A percentile compares a stretch with the other conserved stretches of the same genome.
These are phyloP conservation scores for Phoma sp. DNA, from an alignment of 2,329 filamentous ascomycete species.

Conservation along the genomic window DNA sequence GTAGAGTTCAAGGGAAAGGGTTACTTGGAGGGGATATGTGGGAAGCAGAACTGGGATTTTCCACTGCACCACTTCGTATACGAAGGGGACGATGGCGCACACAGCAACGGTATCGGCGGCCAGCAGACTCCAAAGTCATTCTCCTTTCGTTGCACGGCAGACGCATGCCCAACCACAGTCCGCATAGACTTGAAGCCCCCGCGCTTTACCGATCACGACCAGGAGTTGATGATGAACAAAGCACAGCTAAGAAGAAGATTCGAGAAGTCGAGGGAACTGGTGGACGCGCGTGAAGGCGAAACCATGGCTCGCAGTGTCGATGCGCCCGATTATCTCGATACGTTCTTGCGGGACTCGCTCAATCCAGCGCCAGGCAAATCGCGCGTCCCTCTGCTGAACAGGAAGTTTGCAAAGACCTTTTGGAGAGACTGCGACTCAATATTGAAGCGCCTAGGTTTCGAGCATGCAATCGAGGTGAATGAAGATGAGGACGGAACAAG, in stretches of 20 bases:
- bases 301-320: constrained; percentile 59
- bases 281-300: constrained; percentile 62
- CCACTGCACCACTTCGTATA: constrained; percentile 67
- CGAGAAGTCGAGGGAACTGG: constrained; percentile 57
- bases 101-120: constrained; percentile 21
- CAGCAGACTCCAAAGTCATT: constrained; percentile 34
- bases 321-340: constrained; percentile 62
- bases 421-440: constrained; percentile 66
- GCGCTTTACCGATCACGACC: constrained; percentile 56
- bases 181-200: constrained; percentile 61
- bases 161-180: constrained; percentile 61
- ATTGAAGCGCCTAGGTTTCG: constrained; percentile 65
- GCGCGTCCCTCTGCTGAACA: constrained; percentile 65
- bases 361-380: constrained; percentile 58
- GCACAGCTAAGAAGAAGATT: constrained; percentile 60
- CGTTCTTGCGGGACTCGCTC: constrained; percentile 66
- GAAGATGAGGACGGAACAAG: constrained; percentile 39
- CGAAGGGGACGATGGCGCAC: constrained; percentile 24
- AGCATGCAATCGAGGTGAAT: constrained; percentile 37
- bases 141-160: constrained; percentile 65
- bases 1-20: constrained; percentile 58
- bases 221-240: constrained; percentile 61
- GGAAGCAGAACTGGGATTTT: constrained; percentile 50
- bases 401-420: constrained; percentile 68
- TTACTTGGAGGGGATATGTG: constrained; percentile 51